A percentile compares a stretch with the other conserved stretches of the same genome.
These are phyloP conservation scores for Phytophthora litchii DNA, from an alignment of 352 stramenopile species.

Conservation along the genomic window DNA sequence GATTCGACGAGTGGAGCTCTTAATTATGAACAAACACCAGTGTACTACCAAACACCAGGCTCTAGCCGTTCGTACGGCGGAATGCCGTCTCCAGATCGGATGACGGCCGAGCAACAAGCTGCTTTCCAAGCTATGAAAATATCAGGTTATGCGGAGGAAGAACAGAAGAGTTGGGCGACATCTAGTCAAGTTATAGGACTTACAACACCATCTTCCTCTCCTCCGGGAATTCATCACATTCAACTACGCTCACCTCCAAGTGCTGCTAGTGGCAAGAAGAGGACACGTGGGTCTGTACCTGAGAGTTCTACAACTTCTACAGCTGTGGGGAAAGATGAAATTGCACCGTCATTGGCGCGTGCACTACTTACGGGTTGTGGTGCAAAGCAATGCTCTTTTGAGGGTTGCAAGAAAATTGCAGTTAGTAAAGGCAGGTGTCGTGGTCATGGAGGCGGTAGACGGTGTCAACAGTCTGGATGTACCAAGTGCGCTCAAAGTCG, in stretches of 20 bases:
- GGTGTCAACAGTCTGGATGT: slow-evolving; percentile 67
- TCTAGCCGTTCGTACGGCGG: slow-evolving; percentile 9
- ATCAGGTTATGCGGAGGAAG: slow-evolving; percentile 34
- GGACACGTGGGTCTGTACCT: slow-evolving; percentile 33
- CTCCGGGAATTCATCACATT: slow-evolving; percentile 20
- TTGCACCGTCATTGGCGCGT: slow-evolving; percentile 46
- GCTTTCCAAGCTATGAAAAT: slow-evolving; percentile 48
- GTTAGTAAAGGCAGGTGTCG: slow-evolving; percentile 78
- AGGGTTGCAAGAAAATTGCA: slow-evolving; percentile 75
- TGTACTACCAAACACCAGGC: slow-evolving; percentile 20
- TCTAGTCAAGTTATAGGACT: slow-evolving; percentile 15
- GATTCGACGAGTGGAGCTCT: not conserved
- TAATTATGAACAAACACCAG: slow-evolving; percentile 14
- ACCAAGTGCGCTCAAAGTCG: slow-evolving; percentile 81
- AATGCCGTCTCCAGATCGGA: slow-evolving; percentile 32
- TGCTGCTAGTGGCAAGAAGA: slow-evolving; percentile 45
- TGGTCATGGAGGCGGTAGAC: slow-evolving; percentile 69
- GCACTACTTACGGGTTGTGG: slow-evolving; percentile 56
- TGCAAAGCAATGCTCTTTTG: slow-evolving; percentile 68
- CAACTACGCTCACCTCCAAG: slow-evolving; percentile 21
- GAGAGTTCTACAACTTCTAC: slow-evolving; percentile 2
- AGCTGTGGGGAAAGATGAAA: slow-evolving; percentile 33
- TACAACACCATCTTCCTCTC: slow-evolving; percentile 4
- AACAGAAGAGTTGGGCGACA: slow-evolving; percentile 22
- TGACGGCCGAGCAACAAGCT: slow-evolving; percentile 38